Evolutionary conservation across 2,329 filamentous ascomycete species (phyloP).

Genomic region (Leptographium wingfieldii): DNA sequence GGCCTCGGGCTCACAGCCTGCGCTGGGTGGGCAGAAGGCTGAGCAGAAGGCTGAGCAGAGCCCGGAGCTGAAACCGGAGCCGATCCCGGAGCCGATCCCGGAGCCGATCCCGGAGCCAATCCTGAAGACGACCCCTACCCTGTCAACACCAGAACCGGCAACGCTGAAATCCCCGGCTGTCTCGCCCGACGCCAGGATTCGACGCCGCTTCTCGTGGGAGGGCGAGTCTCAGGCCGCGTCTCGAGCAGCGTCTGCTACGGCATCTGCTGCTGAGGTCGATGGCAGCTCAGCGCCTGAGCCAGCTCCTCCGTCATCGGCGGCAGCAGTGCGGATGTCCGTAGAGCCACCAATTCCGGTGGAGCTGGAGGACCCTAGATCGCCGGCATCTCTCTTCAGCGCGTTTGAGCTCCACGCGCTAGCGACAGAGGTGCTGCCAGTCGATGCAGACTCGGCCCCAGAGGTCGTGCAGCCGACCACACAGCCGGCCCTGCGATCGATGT

Average conservation of each 20-base stretch:
- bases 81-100: neutral
- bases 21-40: neutral
- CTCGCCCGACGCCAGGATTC: neutral
- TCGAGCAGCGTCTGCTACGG: neutral
- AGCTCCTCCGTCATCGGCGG: neutral
- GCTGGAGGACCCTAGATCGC: neutral
- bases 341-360: neutral
- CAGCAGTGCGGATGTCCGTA: neutral
- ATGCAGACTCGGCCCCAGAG: neutral
- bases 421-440: neutral
- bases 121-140: neutral
- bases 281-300: no score
- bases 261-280: no score
- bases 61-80: no score
- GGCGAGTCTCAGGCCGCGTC: slow-evolving; percentile 11
- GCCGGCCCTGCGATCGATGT: slow-evolving; percentile 10
- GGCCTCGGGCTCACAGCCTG: no score
- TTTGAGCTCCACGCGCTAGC: neutral
- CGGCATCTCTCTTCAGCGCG: neutral
- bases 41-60: neutral
- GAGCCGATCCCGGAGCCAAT: neutral
- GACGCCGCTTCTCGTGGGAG: slow-evolving; percentile 32
- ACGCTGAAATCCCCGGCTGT: neutral
- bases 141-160: neutral
- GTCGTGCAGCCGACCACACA: neutral